Evolutionary conservation across 345 rosid species (phyloP), one percentile per base, ranked within the genome.

Genomic region (Moringa oleifera): DNA sequence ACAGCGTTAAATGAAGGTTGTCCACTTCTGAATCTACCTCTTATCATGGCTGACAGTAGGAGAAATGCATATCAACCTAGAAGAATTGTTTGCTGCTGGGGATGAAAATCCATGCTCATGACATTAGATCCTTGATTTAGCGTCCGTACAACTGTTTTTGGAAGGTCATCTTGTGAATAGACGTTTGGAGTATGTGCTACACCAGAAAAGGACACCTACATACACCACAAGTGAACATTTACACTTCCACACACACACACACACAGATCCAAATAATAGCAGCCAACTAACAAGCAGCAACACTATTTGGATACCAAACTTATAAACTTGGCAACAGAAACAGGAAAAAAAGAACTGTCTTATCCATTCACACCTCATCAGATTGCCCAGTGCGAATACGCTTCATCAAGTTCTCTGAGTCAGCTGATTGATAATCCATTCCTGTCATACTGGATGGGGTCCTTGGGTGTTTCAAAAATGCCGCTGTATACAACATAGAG

Each of bases 31-130:
- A 16, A 23, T 54, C 18, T 45, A 25, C 21, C 23, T 23, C 37
- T 64, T 13, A 18, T 36, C 7, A 21, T 18, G 33, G 49, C 17
- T 53, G 23, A 20, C 51, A 31, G 63, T 36, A 49, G 20, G 7
- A 10, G 51, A n/a, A 16, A 25, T 54, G 63, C 24, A 25, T 51
- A 66, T 69, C 55, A 68, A 88, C 97, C 96, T 75, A 91, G 79
- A 67, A 91, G 94, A 68, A 71, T 57, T 62, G 83, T 77, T 41
- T 81, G 88, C 33, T 69, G 71, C 69, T 76, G 61, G 25, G 97
- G 97, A 76, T 88, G 96, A 68, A 91, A 91, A 67, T 83, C 96
- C 83, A 88, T 79, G 93, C 84, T 83, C 63, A 63, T 77, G 20
- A 86, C 86, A 67, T 81, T 63, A 61, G 85, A 86, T 4, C 74